Conservation (phyloP, 257 asterid species). For the Solanum paucissectum region DNA sequence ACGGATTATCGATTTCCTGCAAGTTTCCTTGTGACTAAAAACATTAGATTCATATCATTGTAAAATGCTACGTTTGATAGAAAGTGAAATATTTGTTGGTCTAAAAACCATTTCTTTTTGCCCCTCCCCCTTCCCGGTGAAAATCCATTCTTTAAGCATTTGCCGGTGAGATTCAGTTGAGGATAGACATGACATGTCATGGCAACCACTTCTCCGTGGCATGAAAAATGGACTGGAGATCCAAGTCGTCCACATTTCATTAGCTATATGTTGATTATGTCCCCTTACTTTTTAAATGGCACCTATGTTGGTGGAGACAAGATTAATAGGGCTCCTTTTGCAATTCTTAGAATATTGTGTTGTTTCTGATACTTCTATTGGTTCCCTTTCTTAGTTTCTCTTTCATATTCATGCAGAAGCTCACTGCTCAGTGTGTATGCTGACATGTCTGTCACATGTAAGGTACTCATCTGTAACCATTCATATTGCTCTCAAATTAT, state of each 20-base stretch:
- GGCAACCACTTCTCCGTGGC: neutral
- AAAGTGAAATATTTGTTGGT: neutral
- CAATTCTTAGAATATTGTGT: neutral
- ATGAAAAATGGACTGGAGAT: neutral
- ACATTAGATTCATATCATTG: neutral
- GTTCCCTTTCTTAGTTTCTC: slow-evolving; percentile 1
- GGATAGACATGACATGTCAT: neutral
- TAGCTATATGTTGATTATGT: neutral
- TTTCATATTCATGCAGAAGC: slow-evolving; percentile 52
- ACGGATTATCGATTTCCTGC: neutral
- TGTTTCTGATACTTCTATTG: neutral
- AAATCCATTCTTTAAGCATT: neutral
- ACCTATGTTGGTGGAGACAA: neutral
- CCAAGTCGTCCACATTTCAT: neutral
- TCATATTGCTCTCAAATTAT: neutral
- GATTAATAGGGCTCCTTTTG: neutral
- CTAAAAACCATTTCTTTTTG: neutral
- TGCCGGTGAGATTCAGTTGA: neutral
- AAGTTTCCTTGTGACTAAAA: neutral
- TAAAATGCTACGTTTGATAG: neutral
- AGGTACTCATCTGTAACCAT: slow-evolving; percentile 33
- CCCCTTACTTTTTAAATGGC: neutral
- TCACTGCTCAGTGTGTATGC: slow-evolving; percentile 96
- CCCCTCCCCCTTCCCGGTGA: neutral
- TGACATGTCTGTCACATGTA: slow-evolving; percentile 97